Conservation (phyloP, 768 basidiomycete species). For the Hemileccinum impolitum region DNA sequence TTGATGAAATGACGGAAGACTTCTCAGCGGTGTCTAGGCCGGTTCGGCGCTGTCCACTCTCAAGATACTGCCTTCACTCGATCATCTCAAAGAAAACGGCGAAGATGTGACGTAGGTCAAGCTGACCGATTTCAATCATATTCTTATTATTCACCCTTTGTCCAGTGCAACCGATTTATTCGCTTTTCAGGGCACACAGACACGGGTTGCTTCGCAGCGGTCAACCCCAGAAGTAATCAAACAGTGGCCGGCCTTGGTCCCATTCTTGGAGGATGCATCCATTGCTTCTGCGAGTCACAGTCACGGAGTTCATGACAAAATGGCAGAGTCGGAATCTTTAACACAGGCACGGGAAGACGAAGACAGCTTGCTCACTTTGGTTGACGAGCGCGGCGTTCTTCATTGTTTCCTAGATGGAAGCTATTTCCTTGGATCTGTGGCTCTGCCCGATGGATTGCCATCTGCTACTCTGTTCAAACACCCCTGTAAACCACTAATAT, state of each 20-base stretch:
- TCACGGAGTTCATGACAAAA: slow-evolving; percentile 26
- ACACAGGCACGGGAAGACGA: slow-evolving; percentile 42
- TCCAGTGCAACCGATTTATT: slow-evolving; percentile 75
- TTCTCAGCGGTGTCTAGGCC: slow-evolving; percentile 43
- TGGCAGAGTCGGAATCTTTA: slow-evolving; percentile 27
- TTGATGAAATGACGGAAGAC: neutral
- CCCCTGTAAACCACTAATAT: slow-evolving; percentile 43
- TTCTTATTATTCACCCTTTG: slow-evolving; percentile 15
- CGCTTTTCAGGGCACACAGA: slow-evolving; percentile 71
- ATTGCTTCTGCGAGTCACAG: slow-evolving; percentile 45
- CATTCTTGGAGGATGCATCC: slow-evolving; percentile 56
- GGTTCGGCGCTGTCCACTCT: slow-evolving; percentile 75
- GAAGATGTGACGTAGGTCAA: slow-evolving; percentile 60
- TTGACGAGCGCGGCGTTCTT: slow-evolving; percentile 56
- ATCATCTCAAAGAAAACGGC: slow-evolving; percentile 63
- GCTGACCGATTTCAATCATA: slow-evolving; percentile 3
- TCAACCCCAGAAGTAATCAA: slow-evolving; percentile 57
- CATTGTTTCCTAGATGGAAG: slow-evolving; percentile 74
- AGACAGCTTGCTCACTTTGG: slow-evolving; percentile 61
- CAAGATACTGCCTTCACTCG: slow-evolving; percentile 65
- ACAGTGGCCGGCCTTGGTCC: slow-evolving; percentile 64
- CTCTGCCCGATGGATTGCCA: slow-evolving; percentile 33
- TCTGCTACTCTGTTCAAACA: slow-evolving; percentile 39
- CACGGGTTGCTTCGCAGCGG: slow-evolving; percentile 41
- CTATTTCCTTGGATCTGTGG: slow-evolving; percentile 61